phyloP scores from a whole-genome alignment of 2,329 filamentous ascomycete genomes.

The Aspergillus phoenicis region DNA sequence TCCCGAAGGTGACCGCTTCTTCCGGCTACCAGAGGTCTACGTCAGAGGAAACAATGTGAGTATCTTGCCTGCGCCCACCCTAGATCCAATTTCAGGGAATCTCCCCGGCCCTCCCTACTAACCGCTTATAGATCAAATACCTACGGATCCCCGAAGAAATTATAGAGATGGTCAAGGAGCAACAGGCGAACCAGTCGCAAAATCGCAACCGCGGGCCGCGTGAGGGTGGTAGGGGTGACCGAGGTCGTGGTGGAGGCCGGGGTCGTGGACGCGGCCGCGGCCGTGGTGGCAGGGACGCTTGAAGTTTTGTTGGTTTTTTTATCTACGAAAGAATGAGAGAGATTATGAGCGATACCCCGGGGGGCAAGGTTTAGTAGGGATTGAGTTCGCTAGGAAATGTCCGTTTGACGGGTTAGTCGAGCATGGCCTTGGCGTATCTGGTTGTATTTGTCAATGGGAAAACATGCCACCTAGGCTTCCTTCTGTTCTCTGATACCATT shows the following conservation, averaged over 20 bases:
- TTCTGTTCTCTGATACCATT: conserved; percentile 18
- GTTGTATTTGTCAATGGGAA: conserved; percentile 37
- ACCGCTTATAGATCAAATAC: conserved; percentile 81
- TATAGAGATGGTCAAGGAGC: conserved; percentile 89
- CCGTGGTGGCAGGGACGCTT: conserved; percentile 35
- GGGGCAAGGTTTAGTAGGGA: conserved; percentile 22
- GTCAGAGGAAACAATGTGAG: conserved; percentile 95
- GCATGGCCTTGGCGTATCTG: conserved; percentile 46
- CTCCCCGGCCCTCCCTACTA: neutral
- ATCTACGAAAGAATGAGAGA: conserved; percentile 15
- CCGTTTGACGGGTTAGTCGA: conserved; percentile 35
- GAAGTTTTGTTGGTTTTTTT: neutral
- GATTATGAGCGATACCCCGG: conserved; percentile 40
- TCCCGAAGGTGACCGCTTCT: conserved; percentile 91
- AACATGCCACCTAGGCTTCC: conserved; percentile 26
- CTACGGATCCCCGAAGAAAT: conserved; percentile 95
- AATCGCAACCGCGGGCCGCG: conserved; percentile 45
- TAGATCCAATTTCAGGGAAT: neutral
- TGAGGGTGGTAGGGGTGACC: conserved; percentile 42
- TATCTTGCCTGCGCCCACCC: conserved; percentile 19
- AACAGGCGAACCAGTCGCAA: conserved; percentile 70
- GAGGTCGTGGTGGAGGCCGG: conserved; percentile 46
- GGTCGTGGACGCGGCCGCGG: conserved; percentile 49
- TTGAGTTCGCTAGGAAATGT: conserved; percentile 32
- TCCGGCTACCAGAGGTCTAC: conserved; percentile 88